Evolutionary conservation across 441 rosid species (phyloP).

Genomic region (Populus tomentosa): DNA sequence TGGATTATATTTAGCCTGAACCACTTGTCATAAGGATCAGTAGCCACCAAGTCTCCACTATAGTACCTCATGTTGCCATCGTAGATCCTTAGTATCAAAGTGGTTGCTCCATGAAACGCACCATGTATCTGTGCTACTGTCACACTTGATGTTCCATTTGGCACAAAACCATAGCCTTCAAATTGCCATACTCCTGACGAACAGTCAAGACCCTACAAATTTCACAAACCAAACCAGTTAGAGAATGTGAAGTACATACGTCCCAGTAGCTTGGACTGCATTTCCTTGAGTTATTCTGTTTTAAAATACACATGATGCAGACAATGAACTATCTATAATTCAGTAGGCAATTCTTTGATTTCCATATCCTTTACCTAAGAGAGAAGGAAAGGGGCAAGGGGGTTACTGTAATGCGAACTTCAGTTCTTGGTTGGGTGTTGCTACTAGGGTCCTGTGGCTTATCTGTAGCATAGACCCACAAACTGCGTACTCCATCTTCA

Average conservation of each 20-base stretch:
- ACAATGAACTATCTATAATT: no score
- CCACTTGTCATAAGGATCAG: slow-evolving; percentile 26
- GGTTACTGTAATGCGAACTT: slow-evolving; percentile 28
- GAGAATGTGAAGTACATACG: no score
- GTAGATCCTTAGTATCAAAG: slow-evolving; percentile 31
- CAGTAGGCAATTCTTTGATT: no score
- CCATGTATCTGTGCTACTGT: slow-evolving; percentile 34
- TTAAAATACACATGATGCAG: no score
- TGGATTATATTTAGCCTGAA: slow-evolving; percentile 34
- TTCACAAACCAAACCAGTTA: background rate
- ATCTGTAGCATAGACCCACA: slow-evolving; percentile 39
- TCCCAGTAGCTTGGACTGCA: no score
- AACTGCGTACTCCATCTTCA: slow-evolving; percentile 22
- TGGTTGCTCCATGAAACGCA: slow-evolving; percentile 22
- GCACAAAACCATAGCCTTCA: slow-evolving; percentile 35
- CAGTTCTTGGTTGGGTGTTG: slow-evolving; percentile 35
- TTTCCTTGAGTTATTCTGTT: no score
- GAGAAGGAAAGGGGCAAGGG: no score
- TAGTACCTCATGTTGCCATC: slow-evolving; percentile 24
- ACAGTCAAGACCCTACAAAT: slow-evolving; percentile 23
- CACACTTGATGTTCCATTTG: slow-evolving; percentile 27
- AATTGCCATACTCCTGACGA: slow-evolving; percentile 39
- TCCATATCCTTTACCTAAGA: no score
- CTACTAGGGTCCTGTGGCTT: slow-evolving; percentile 37
- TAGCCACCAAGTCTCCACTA: slow-evolving; percentile 10